A percentile compares a stretch with the other conserved stretches of the same genome.
Evolutionary conservation across 352 stramenopile genomes (phyloP).

Genomic region (Detonula confervacea): DNA sequence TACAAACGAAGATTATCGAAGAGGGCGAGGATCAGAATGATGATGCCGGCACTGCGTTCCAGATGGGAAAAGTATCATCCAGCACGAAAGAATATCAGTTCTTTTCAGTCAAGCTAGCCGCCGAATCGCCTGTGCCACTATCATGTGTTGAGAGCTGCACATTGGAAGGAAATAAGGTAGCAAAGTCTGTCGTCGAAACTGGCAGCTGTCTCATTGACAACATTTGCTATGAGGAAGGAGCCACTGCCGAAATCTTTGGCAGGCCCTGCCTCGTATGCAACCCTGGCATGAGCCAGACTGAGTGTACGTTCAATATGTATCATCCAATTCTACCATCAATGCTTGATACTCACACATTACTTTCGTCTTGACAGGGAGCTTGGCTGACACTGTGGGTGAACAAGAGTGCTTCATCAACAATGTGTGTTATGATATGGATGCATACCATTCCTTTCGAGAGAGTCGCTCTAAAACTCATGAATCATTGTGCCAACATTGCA

Average conservation of each 20-base stretch:
- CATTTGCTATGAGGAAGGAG: neutral
- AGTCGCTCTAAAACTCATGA: too few relatives aligned
- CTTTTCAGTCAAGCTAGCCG: neutral
- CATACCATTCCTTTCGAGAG: neutral
- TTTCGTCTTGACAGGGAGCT: too few relatives aligned
- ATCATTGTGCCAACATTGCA: too few relatives aligned
- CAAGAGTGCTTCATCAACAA: neutral
- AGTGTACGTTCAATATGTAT: too few relatives aligned
- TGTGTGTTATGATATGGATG: neutral
- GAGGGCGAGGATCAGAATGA: neutral
- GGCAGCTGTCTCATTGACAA: neutral
- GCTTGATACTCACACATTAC: too few relatives aligned
- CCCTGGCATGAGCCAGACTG: neutral
- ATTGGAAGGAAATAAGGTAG: neutral
- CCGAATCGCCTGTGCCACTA: neutral
- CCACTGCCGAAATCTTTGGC: neutral
- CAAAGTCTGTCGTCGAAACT: neutral
- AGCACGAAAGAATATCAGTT: neutral
- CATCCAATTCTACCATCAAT: too few relatives aligned
- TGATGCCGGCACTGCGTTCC: neutral
- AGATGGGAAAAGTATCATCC: neutral
- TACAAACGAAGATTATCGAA: too few relatives aligned
- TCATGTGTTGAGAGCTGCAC: neutral
- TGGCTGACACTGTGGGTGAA: neutral
- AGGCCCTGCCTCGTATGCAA: neutral